phyloP scores from a whole-genome alignment of 768 basidiomycete species.

The Tulasnella sp. region DNA sequence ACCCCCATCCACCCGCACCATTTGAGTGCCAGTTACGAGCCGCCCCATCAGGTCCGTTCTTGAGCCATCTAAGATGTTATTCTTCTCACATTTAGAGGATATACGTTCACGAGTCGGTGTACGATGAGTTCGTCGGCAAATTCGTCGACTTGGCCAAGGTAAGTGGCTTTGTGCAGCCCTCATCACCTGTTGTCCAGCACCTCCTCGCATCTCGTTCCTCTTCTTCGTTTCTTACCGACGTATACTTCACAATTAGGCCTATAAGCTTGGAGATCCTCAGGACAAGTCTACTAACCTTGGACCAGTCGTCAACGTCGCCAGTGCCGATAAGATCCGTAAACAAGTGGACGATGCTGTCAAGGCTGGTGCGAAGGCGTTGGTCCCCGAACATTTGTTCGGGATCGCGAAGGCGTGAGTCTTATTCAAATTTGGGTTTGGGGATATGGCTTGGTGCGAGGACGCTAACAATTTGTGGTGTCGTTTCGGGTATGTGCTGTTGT shows the following conservation, averaged over 20 bases:
- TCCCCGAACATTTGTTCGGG: slow-evolving; percentile 56
- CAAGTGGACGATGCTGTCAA: slow-evolving; percentile 78
- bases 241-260: slow-evolving; percentile 37
- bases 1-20: background rate
- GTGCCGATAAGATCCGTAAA: slow-evolving; percentile 73
- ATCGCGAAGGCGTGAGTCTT: slow-evolving; percentile 55
- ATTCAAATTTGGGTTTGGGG: too few species aligned
- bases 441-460: too few species aligned
- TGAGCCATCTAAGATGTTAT: too few species aligned
- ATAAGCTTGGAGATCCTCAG: slow-evolving; percentile 81
- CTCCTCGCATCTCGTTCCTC: too few species aligned
- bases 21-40: too few species aligned
- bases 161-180: slow-evolving; percentile 18
- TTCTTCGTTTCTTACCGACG: too few species aligned
- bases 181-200: background rate
- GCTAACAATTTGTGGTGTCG: too few species aligned
- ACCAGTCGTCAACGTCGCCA: slow-evolving; percentile 82
- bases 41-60: too few species aligned
- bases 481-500: background rate
- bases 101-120: slow-evolving; percentile 81
- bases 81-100: slow-evolving; percentile 63
- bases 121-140: slow-evolving; percentile 63
- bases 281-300: slow-evolving; percentile 66
- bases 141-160: slow-evolving; percentile 70
- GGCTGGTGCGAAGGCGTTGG: slow-evolving; percentile 66